phyloP scores from a whole-genome alignment of 2,329 filamentous ascomycete genomes.

The Pseudogymnoascus sp. region DNA sequence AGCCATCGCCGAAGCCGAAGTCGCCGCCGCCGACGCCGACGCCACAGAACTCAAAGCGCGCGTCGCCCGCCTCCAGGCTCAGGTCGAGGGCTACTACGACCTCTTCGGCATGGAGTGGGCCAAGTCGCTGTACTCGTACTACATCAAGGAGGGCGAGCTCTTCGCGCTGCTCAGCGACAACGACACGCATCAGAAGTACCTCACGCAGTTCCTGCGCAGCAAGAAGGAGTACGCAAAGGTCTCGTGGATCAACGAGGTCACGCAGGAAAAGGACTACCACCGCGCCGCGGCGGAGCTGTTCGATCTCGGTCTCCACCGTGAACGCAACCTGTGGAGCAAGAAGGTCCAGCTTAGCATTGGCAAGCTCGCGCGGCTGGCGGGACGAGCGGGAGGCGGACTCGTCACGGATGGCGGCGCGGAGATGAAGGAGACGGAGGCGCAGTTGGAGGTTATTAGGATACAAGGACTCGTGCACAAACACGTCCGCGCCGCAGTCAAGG shows the following conservation, averaged over 20 bases:
- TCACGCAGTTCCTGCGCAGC: conserved; percentile 71
- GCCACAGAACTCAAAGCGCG: conserved; percentile 15
- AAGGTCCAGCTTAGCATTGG: conserved; percentile 86
- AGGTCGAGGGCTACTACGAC: conserved; percentile 25
- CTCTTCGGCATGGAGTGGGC: conserved; percentile 43
- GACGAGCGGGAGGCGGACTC: conserved; percentile 34
- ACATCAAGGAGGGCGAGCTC: conserved; percentile 60
- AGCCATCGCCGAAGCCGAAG: conserved; percentile 14
- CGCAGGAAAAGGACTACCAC: conserved; percentile 64
- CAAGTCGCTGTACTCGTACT: conserved; percentile 70
- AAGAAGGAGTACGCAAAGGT: conserved; percentile 66
- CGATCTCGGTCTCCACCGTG: conserved; percentile 59
- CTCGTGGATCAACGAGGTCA: conserved; percentile 91
- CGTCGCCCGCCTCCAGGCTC: conserved; percentile 15
- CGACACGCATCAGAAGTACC: conserved; percentile 57
- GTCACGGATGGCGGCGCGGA: conserved; percentile 26
- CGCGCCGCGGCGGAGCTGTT: conserved; percentile 65
- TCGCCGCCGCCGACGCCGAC: conserved; percentile 18
- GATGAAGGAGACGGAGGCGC: conserved; percentile 26
- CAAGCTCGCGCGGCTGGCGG: conserved; percentile 70
- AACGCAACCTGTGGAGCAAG: conserved; percentile 82
- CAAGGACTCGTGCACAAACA: conserved; percentile 71
- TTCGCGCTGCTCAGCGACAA: conserved; percentile 63
- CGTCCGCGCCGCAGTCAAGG: conserved; percentile 57
- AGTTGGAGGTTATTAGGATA: conserved; percentile 48